phyloP scores from a whole-genome alignment of 768 basidiomycete genomes.

The Tulasnella sp. region DNA sequence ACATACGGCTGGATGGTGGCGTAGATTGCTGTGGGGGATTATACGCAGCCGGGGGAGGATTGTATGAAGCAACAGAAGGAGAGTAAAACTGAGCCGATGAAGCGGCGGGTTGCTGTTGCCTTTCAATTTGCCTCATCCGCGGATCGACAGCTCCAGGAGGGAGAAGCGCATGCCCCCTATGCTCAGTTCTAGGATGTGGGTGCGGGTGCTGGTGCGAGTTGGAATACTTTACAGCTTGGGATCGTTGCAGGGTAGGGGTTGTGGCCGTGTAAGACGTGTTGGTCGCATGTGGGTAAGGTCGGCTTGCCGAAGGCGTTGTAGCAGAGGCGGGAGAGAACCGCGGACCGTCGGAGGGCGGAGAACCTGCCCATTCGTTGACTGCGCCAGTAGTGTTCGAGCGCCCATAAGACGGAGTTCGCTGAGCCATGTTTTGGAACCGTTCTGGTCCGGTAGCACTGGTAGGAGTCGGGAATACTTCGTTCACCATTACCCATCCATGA shows the following conservation, averaged over 20 bases:
- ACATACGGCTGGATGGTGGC: not conserved
- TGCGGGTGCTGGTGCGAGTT: constrained; percentile 19
- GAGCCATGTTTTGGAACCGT: not conserved
- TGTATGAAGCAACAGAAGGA: not conserved
- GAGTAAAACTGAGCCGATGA: not conserved
- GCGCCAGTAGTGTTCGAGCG: not conserved
- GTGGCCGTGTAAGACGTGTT: not conserved
- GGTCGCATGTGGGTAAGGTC: constrained; percentile 16
- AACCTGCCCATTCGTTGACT: not conserved
- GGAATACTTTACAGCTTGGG: constrained; percentile 10
- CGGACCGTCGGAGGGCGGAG: constrained; percentile 1
- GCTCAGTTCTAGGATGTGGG: not conserved
- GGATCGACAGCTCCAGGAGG: constrained; percentile 19
- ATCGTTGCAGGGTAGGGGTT: not conserved
- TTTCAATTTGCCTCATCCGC: constrained; percentile 11
- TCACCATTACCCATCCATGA: constrained; percentile 13
- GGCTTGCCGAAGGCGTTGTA: not conserved
- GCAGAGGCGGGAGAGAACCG: not conserved
- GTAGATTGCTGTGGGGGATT: not conserved
- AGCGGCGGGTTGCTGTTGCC: not conserved
- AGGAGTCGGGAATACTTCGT: not conserved
- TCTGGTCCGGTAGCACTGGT: not conserved
- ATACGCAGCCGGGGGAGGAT: not conserved
- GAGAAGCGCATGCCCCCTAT: not conserved
- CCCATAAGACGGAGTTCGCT: not conserved